Percentiles rank a stretch among this genome's conserved stretches.
Evolutionary conservation across 2,329 filamentous ascomycete species (phyloP).

Genomic region (Biscogniauxia marginata): DNA sequence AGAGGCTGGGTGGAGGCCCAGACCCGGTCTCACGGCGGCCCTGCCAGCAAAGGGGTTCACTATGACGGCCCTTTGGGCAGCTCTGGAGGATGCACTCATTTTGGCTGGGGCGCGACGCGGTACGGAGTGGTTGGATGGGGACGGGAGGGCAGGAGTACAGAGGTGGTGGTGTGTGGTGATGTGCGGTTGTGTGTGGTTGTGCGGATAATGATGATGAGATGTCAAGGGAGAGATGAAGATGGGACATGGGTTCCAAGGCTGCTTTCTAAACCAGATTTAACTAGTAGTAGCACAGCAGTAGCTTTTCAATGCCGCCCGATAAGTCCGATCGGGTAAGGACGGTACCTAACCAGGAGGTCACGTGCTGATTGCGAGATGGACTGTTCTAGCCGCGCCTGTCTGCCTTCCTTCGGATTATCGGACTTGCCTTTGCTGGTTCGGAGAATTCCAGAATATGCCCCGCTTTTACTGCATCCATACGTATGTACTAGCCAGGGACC

Average conservation of each 20-base stretch:
- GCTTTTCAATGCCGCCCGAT: conserved; percentile 12
- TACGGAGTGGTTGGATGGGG: conserved; percentile 4
- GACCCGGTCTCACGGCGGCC: conserved; percentile 43
- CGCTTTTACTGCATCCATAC: neutral
- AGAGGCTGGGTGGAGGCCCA: conserved; percentile 46
- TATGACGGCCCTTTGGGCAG: conserved; percentile 54
- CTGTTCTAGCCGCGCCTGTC: neutral
- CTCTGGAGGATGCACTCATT: conserved; percentile 58
- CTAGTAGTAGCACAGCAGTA: neutral
- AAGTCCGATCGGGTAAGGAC: conserved; percentile 15
- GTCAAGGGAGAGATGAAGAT: conserved; percentile 5
- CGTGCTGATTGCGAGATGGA: conserved; percentile 13
- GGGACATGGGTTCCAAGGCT: conserved; percentile 9
- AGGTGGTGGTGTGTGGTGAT: neutral
- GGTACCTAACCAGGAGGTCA: conserved; percentile 5
- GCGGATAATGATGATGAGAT: conserved; percentile 3
- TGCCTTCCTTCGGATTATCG: neutral
- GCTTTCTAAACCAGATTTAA: neutral
- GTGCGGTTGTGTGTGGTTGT: neutral
- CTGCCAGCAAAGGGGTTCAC: conserved; percentile 53
- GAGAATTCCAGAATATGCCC: neutral
- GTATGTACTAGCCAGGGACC: neutral
- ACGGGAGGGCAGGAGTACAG: neutral
- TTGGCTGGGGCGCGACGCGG: conserved; percentile 8
- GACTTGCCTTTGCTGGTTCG: neutral